A percentile compares a stretch with the other conserved stretches of the same genome.
phyloP scores from a whole-genome alignment of 1,139 yeast species.

The Kodamaea derodonti region DNA sequence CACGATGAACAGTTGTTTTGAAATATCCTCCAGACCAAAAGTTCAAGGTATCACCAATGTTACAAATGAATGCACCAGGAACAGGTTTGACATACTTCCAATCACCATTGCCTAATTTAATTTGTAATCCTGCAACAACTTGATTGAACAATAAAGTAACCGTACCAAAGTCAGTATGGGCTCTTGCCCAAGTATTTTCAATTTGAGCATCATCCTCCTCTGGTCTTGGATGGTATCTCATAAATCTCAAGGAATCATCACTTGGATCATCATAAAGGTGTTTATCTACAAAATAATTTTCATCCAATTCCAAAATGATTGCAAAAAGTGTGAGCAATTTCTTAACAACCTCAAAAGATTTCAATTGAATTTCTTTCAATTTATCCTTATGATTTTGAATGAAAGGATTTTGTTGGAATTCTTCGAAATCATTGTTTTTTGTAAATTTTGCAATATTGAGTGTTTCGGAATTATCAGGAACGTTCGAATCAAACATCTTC shows the following conservation, averaged over 20 bases:
- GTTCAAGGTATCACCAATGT: conserved; percentile 29
- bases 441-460: conserved; percentile 34
- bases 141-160: conserved; percentile 27
- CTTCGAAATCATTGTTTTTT: conserved; percentile 16
- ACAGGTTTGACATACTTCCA: conserved; percentile 31
- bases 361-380: conserved; percentile 20
- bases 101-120: conserved; percentile 19
- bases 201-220: conserved; percentile 24
- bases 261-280: conserved; percentile 29
- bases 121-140: conserved; percentile 28
- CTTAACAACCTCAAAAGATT: conserved; percentile 21
- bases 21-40: conserved; percentile 33
- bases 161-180: conserved; percentile 31
- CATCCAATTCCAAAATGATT: conserved; percentile 28
- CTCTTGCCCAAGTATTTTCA: conserved; percentile 28
- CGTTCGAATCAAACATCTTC: conserved; percentile 24
- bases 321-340: conserved; percentile 29
- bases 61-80: conserved; percentile 26
- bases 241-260: conserved; percentile 31
- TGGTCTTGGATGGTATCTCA: conserved; percentile 27
- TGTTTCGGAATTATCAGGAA: conserved; percentile 28
- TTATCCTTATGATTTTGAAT: conserved; percentile 19
- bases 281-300: conserved; percentile 25
- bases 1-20: conserved; percentile 31
- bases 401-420: conserved; percentile 22